Evolutionary conservation across 2,329 filamentous ascomycete genomes (phyloP).

Genomic region (Chaetothyriales sp.): DNA sequence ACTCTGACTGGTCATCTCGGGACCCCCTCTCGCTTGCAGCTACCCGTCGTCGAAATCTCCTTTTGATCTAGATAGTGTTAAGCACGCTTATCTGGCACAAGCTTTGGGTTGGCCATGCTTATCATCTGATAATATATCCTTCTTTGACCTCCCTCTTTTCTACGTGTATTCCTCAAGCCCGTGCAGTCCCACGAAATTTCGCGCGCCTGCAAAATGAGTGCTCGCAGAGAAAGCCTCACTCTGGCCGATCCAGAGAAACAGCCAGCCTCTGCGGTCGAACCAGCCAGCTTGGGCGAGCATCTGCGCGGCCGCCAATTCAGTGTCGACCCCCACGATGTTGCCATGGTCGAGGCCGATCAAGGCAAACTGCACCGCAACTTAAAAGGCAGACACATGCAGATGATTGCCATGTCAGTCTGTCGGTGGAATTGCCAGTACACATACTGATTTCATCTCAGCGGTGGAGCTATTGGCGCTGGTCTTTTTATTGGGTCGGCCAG

Average conservation of each 20-base stretch:
- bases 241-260: too few relatives aligned
- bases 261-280: too few relatives aligned
- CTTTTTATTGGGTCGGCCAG: conserved; percentile 29
- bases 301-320: conserved; percentile 17
- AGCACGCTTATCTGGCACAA: too few relatives aligned
- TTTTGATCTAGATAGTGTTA: too few relatives aligned
- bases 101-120: too few relatives aligned
- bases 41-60: too few relatives aligned
- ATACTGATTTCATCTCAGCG: conserved; percentile 9
- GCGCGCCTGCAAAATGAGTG: not conserved
- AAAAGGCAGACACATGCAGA: conserved; percentile 15
- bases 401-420: conserved; percentile 29
- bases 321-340: conserved; percentile 10
- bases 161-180: too few relatives aligned
- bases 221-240: not conserved
- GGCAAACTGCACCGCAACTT: conserved; percentile 13
- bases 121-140: too few relatives aligned
- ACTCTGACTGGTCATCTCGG: too few relatives aligned
- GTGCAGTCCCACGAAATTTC: too few relatives aligned
- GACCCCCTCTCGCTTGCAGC: too few relatives aligned
- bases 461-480: conserved; percentile 26
- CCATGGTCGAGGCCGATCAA: conserved; percentile 8
- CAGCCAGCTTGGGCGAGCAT: conserved; percentile 1
- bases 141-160: too few relatives aligned
- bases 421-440: not conserved